phyloP scores from a whole-genome alignment of 108 stramenopile genomes.

The Nannochloropsis salina region DNA sequence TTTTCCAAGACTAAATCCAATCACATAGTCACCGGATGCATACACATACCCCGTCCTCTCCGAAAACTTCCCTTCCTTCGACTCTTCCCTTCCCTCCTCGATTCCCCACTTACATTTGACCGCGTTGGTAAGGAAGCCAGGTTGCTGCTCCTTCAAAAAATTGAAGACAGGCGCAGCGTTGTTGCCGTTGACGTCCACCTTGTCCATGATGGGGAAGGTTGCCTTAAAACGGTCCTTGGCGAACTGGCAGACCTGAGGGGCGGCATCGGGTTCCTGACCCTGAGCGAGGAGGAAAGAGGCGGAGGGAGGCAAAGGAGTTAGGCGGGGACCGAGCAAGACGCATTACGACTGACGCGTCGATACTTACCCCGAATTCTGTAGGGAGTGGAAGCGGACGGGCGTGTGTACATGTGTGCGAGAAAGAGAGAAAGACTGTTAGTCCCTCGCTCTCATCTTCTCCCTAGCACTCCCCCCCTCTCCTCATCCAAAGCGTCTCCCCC shows the following conservation, averaged over 20 bases:
- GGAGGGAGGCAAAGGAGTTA: not conserved
- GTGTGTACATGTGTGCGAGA: not conserved
- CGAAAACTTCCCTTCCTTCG: not conserved
- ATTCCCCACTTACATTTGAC: constrained; percentile 6
- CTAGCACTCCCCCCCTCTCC: too few relatives aligned
- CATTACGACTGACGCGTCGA: not conserved
- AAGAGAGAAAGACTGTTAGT: not conserved
- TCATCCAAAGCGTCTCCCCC: not conserved
- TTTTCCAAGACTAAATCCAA: too few relatives aligned
- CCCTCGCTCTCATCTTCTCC: too few relatives aligned
- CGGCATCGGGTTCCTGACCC: constrained; percentile 8
- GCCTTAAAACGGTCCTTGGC: constrained; percentile 20
- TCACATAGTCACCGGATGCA: too few relatives aligned
- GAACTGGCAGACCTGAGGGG: not conserved
- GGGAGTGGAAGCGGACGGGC: not conserved
- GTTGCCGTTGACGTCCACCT: not conserved
- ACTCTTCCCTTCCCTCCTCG: too few relatives aligned
- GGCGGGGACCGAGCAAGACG: not conserved
- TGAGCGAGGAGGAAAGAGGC: not conserved
- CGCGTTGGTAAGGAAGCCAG: constrained; percentile 3
- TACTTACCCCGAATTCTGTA: not conserved
- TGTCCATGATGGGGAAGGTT: constrained; percentile 6
- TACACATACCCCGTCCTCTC: too few relatives aligned
- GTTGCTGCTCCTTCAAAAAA: not conserved
- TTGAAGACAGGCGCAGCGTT: constrained; percentile 20